Base-by-base conservation (phyloP, 2,329 filamentous ascomycete genomes). In the Pleomassaria siparia region DNA sequence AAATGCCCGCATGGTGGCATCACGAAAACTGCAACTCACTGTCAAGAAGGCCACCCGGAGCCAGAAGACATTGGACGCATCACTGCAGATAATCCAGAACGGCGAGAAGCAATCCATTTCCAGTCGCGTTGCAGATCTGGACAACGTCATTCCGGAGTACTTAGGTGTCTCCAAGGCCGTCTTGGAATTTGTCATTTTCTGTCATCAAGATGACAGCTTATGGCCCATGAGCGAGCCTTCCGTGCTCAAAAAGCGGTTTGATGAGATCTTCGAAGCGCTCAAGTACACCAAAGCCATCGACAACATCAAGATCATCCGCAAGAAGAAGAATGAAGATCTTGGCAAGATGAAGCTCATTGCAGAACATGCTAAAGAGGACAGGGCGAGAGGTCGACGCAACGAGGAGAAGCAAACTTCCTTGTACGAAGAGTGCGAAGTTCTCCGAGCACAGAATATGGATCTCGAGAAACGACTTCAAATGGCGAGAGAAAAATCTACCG, bases 261-360 rank as follows among this genome's bases (percentile, higher is more conserved):
- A 99, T 65, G 90, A 96, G 67, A 99, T 99, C 10, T 99, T 99
- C 58, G 94, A 97, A 72, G 94, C 94, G 1, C 79, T 89, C 72
- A 96, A 96, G 68, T 99, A 97, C 71, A 96, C 91, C 26, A 96
- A 96, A 64, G 94, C 91, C 15, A 95, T 99, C 50, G 91, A 96
- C 37, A 96, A 95, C 68, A 88, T 99, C 67, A 96, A 95, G 66
- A 70, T 85, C 9, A 78, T 97, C 41, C 81, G 87, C 30, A 99
- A 97, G 73, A 87, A 85, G 55, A 86, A 95, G 56, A 87, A 85
- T 28, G 84, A 88, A 54, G 81, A 92, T 51, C 79, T 97, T 9
- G 81, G 77, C 13, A 82, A 86, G 51, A 80, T 87, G 47, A 89
- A 89, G 62, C 82, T 87, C 35, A 81, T 87, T 49, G 89, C 96